Conservation (phyloP, 441 rosid genomes). For the Omphalea diandra region DNA sequence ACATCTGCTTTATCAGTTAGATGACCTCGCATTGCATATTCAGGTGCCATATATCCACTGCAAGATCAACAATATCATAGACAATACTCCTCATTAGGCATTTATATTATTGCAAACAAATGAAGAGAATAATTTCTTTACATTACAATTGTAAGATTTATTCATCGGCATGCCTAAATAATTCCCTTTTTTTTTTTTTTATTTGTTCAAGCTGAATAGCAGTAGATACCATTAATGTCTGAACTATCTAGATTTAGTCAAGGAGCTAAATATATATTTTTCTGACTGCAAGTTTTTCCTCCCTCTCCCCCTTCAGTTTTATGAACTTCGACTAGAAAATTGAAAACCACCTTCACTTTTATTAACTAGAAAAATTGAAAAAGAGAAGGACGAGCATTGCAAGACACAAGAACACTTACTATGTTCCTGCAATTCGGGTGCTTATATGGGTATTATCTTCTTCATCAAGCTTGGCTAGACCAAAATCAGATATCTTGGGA, state of each 20-base stretch:
- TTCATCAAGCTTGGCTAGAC: constrained; percentile 50
- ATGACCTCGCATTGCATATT: constrained; percentile 45
- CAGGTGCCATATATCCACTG: constrained; percentile 62
- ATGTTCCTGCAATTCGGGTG: constrained; percentile 51
- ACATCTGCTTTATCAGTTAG: constrained; percentile 54
- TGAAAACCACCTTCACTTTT: background rate
- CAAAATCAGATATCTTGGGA: constrained; percentile 51
- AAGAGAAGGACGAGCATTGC: background rate
- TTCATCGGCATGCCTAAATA: too few relatives aligned
- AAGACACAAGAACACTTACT: constrained; percentile 26
- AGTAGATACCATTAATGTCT: too few relatives aligned
- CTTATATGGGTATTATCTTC: too few relatives aligned
- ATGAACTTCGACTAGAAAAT: too few relatives aligned
- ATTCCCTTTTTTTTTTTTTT: too few relatives aligned
- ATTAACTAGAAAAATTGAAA: background rate
- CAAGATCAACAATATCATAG: constrained; percentile 3
- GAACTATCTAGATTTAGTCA: background rate
- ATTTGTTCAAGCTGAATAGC: background rate
- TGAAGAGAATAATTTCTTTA: background rate
- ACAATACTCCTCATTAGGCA: background rate
- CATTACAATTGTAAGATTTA: too few relatives aligned
- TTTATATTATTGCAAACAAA: background rate
- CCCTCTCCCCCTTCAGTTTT: too few relatives aligned
- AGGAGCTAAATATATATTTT: too few relatives aligned
- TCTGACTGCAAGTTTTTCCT: too few relatives aligned